phyloP scores from a whole-genome alignment of 176 grass and related monocot species.

The Ensete glaucum region DNA sequence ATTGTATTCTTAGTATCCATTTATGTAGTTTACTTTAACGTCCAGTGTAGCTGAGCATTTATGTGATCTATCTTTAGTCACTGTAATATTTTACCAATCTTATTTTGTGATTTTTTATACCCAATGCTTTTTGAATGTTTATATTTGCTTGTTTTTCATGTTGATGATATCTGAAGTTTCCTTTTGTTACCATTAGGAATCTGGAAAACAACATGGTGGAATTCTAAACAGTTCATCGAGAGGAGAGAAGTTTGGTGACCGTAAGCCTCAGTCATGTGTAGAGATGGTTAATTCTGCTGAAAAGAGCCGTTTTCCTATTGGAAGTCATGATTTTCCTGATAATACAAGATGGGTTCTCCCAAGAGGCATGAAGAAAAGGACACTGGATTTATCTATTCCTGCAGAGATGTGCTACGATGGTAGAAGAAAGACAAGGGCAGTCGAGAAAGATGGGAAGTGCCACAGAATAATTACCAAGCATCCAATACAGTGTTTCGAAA shows the following conservation, averaged over 20 bases:
- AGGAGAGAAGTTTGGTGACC: background rate
- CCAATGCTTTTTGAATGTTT: too few relatives aligned
- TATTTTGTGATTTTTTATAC: too few relatives aligned
- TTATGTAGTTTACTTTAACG: too few relatives aligned
- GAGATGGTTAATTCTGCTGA: background rate
- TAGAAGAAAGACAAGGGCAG: conserved; percentile 32
- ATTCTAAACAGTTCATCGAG: background rate
- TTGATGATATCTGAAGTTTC: background rate
- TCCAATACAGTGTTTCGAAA: conserved; percentile 38
- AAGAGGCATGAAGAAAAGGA: conserved; percentile 44
- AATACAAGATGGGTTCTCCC: background rate
- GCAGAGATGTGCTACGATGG: conserved; percentile 22
- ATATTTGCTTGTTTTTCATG: too few relatives aligned
- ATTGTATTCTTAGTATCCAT: background rate
- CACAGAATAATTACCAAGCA: conserved; percentile 17
- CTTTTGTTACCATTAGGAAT: background rate
- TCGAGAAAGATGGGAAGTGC: background rate
- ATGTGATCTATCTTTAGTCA: too few relatives aligned
- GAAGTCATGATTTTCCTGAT: background rate
- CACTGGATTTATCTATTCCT: conserved; percentile 24
- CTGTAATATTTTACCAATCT: too few relatives aligned
- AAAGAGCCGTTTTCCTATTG: background rate
- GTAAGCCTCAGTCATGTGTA: background rate
- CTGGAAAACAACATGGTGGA: background rate
- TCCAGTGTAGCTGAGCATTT: too few relatives aligned